These are phyloP conservation scores for Populus trichocarpa DNA, from an alignment of 441 rosid genomes.

Conservation along the genomic window DNA sequence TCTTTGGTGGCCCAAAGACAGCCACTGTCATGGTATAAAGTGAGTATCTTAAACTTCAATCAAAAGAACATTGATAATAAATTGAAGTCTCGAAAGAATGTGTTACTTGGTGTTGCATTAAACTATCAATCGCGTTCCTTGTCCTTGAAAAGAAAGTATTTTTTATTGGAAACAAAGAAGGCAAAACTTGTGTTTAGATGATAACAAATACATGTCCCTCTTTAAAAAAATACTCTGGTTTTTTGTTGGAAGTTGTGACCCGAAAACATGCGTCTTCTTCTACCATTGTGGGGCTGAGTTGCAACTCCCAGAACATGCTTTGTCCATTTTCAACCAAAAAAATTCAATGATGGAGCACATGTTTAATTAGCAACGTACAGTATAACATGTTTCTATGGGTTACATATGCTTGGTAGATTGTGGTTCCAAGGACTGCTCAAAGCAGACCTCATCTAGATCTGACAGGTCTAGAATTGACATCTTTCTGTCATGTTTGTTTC, in stretches of 20 bases:
- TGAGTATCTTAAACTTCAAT: conserved; percentile 28
- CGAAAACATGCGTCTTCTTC: background rate
- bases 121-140: background rate
- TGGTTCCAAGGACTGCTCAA: background rate
- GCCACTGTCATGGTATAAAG: conserved; percentile 94
- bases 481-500: conserved; percentile 18
- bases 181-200: background rate
- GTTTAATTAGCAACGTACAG: background rate
- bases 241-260: background rate
- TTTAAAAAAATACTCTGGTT: background rate
- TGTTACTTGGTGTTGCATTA: background rate
- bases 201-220: background rate
- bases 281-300: background rate
- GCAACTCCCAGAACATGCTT: background rate
- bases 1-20: conserved; percentile 70
- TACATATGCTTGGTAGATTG: background rate
- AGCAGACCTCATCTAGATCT: background rate
- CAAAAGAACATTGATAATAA: background rate
- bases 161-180: background rate
- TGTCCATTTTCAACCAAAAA: background rate
- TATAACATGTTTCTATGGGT: background rate
- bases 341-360: background rate
- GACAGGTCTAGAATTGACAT: conserved; percentile 14
- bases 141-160: background rate
- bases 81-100: background rate